Evolutionary conservation across 2,329 filamentous ascomycete genomes (phyloP), one percentile per base, ranked within the genome.

Genomic region (Aspergillus tanneri): DNA sequence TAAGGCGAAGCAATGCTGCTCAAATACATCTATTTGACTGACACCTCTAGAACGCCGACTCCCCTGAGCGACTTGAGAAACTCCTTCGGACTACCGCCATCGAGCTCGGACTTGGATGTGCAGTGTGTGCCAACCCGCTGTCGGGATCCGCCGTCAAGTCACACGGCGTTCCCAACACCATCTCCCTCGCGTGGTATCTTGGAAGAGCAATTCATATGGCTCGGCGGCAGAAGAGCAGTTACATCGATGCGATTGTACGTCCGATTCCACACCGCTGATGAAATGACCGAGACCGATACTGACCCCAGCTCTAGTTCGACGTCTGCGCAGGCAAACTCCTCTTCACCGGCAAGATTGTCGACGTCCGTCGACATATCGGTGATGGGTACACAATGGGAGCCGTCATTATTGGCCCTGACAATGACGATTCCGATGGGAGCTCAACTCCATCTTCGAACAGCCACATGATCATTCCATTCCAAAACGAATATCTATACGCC

Each of bases 291-390:
- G 2, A 21, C 8, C 6, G 8, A 10, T 18, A 12, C 46, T 47
- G 9, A 47, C 27, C 6, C 10, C 2, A 19, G 7, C 1, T 36
- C 8, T n/a, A 62, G 60, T 60, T 66, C 19, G 45, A 68, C 60
- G 59, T 56, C 14, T 53, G 48, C 2, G 55, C 58, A 2, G 72
- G 68, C 1, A 62, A 65, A 22, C 63, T 74, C 1, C 57, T 76
- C 2, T 76, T 73, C 58, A 72, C 69, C 28, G 73, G 73, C 21
- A 76, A 76, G 50, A 72, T 76, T 28, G 62, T 74, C 8, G 71
- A 72, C 21, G 72, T 75, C 2, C 68, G 70, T 34, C 64, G 72
- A 16, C 58, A 64, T 4, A 52, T 67, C 25, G 64, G 61, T 48
- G 71, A 34, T 50, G 72, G 61, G 58, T 73, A 69, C 63, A 74